phyloP scores from a whole-genome alignment of 2,329 filamentous ascomycete genomes.

The Aureobasidium sp. region DNA sequence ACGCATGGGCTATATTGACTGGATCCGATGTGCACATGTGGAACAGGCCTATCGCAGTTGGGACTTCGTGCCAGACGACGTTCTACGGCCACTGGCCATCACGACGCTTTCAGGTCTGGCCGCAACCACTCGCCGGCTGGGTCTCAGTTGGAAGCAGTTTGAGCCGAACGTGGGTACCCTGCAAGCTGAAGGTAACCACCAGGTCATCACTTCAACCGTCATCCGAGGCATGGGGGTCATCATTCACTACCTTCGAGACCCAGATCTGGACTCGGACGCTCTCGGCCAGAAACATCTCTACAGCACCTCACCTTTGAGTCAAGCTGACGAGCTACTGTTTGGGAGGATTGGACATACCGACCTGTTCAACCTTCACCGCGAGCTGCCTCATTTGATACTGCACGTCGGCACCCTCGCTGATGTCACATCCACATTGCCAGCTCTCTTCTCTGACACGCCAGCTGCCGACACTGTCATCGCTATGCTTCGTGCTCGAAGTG shows the following conservation, averaged over 20 bases:
- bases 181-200: constrained; percentile 10
- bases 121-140: neutral
- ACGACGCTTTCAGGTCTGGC: neutral
- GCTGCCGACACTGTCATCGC: neutral
- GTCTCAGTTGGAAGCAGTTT: constrained; percentile 11
- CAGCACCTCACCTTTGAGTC: neutral
- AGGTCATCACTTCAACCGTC: constrained; percentile 10
- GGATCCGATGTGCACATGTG: neutral
- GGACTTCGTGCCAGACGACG: constrained; percentile 11
- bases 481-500: neutral
- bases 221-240: constrained; percentile 9
- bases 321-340: constrained; percentile 8
- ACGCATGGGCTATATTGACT: neutral
- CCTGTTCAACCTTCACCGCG: constrained; percentile 3
- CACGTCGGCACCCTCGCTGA: constrained; percentile 1
- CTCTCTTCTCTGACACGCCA: neutral
- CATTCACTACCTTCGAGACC: constrained; percentile 9
- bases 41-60: neutral
- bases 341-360: neutral
- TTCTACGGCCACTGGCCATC: constrained; percentile 6
- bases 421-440: constrained; percentile 5
- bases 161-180: constrained; percentile 1
- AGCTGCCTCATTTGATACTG: neutral
- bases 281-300: neutral
- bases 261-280: neutral